Conservation (phyloP, 257 asterid species). For the Sherardia arvensis region DNA sequence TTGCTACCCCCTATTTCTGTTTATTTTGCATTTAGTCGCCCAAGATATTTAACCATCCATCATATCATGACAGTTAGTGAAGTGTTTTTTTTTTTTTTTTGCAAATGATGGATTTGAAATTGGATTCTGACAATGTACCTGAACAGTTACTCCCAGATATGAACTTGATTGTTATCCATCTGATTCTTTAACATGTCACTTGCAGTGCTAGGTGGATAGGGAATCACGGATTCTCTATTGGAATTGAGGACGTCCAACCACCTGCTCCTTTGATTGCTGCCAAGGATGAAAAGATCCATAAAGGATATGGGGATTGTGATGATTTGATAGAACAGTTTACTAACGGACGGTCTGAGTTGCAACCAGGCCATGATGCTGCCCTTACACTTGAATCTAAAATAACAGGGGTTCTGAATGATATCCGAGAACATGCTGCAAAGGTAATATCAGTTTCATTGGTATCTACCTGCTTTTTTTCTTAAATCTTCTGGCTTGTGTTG, state of each 20-base stretch:
- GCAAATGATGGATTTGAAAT: not conserved
- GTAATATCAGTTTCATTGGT: constrained; percentile 32
- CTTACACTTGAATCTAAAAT: constrained; percentile 89
- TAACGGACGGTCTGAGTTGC: constrained; percentile 63
- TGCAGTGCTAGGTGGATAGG: constrained; percentile 98
- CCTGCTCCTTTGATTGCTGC: constrained; percentile 44
- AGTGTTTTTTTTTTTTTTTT: not conserved
- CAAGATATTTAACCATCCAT: not conserved
- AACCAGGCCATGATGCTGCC: constrained; percentile 79
- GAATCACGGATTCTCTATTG: constrained; percentile 96
- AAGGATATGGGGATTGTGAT: constrained; percentile 53
- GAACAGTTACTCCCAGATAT: not conserved
- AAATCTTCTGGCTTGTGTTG: not conserved
- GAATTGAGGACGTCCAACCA: constrained; percentile 90
- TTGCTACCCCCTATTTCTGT: not conserved
- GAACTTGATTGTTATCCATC: not conserved
- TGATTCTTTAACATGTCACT: constrained; percentile 10
- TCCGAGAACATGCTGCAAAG: constrained; percentile 63
- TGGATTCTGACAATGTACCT: not conserved
- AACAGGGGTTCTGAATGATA: constrained; percentile 50
- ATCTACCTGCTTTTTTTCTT: not conserved
- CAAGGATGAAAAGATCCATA: constrained; percentile 45
- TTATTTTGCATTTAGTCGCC: not conserved
- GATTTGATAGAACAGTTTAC: constrained; percentile 44
- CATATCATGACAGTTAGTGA: not conserved